These are phyloP conservation scores for Sporothrix brasiliensis DNA, from an alignment of 2,329 filamentous ascomycete genomes.

Conservation along the genomic window DNA sequence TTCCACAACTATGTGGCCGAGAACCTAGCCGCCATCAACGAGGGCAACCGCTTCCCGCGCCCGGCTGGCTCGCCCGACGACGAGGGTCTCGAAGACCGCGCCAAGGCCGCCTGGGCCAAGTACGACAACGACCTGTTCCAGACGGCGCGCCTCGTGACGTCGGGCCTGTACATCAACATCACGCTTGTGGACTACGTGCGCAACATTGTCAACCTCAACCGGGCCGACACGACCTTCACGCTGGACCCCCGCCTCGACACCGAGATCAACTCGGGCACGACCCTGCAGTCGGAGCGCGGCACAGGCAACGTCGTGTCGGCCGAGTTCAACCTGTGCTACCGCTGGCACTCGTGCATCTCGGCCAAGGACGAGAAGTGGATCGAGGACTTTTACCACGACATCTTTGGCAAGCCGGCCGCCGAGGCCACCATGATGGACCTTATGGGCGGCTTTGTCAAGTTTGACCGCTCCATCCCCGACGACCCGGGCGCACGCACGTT, in stretches of 20 bases:
- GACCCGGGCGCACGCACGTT: slow-evolving; percentile 73
- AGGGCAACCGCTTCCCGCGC: slow-evolving; percentile 73
- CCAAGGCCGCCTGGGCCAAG: slow-evolving; percentile 62
- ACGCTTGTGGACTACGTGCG: slow-evolving; percentile 77
- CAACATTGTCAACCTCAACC: slow-evolving; percentile 73
- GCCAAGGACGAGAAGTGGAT: slow-evolving; percentile 81
- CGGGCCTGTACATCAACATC: slow-evolving; percentile 77
- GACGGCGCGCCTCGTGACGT: slow-evolving; percentile 73
- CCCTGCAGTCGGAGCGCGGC: slow-evolving; percentile 65
- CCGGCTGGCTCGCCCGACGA: slow-evolving; percentile 53
- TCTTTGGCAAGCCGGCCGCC: slow-evolving; percentile 63
- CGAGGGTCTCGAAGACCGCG: slow-evolving; percentile 50
- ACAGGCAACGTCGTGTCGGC: slow-evolving; percentile 82
- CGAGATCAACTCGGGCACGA: slow-evolving; percentile 57
- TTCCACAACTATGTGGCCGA: slow-evolving; percentile 88
- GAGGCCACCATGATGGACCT: slow-evolving; percentile 64
- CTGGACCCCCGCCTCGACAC: slow-evolving; percentile 75
- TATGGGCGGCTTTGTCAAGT: slow-evolving; percentile 63
- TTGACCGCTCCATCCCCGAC: slow-evolving; percentile 61
- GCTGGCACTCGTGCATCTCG: slow-evolving; percentile 81
- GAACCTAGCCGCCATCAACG: slow-evolving; percentile 83
- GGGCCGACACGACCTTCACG: slow-evolving; percentile 76
- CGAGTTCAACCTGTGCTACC: slow-evolving; percentile 86
- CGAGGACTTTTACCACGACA: slow-evolving; percentile 64
- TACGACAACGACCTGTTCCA: slow-evolving; percentile 80